These are phyloP conservation scores for Neurospora sp. DNA, from an alignment of 495 filamentous ascomycete genomes.

Conservation along the genomic window DNA sequence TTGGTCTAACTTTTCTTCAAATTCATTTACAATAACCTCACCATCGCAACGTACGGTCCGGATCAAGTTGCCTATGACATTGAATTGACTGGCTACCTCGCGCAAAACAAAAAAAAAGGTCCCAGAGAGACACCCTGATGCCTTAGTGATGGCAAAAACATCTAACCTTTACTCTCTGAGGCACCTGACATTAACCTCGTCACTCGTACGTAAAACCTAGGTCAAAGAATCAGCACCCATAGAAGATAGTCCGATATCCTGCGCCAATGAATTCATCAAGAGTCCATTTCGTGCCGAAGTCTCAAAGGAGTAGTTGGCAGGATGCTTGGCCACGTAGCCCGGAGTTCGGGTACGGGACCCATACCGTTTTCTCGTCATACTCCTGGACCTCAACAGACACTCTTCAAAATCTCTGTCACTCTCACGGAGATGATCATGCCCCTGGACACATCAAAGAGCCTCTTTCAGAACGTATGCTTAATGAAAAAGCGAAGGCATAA, in stretches of 20 bases:
- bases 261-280: rapidly evolving
- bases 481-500: background rate
- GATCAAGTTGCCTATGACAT: background rate
- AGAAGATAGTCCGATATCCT: background rate
- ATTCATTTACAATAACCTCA: no score
- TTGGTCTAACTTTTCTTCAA: no score
- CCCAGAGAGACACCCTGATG: background rate
- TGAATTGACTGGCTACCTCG: background rate
- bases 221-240: background rate
- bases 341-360: background rate
- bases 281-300: background rate
- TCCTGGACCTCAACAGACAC: background rate
- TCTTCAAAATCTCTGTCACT: background rate
- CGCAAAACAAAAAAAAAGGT: background rate
- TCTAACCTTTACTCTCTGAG: background rate
- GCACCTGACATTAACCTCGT: background rate
- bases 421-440: background rate
- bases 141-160: background rate
- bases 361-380: background rate
- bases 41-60: background rate
- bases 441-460: background rate
- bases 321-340: background rate
- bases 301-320: background rate
- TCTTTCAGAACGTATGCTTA: background rate
- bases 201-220: background rate